Evolutionary conservation across 306 rosid species (phyloP).

Genomic region (Rosa rugosa): DNA sequence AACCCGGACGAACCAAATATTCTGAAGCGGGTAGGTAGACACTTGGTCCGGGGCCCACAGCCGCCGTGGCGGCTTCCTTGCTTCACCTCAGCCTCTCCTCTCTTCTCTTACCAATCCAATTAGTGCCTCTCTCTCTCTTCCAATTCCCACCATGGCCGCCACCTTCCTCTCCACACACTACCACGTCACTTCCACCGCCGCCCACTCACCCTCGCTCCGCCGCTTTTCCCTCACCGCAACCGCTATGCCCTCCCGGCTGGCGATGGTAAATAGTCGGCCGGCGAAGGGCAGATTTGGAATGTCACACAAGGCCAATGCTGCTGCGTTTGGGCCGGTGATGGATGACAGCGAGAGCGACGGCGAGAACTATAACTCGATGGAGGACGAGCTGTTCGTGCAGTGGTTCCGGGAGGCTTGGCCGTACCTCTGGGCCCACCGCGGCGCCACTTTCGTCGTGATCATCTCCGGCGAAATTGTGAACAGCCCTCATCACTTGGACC

Average conservation of each 20-base stretch:
- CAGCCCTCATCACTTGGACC: constrained; percentile 60
- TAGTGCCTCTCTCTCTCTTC: not conserved
- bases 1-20: not conserved
- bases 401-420: constrained; percentile 98
- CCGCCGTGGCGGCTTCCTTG: not conserved
- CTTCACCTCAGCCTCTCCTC: too few species aligned
- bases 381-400: constrained; percentile 80
- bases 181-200: not conserved
- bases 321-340: constrained; percentile 21
- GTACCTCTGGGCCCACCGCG: constrained; percentile 81
- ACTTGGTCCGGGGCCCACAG: not conserved
- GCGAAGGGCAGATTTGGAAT: constrained; percentile 18
- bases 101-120: too few species aligned
- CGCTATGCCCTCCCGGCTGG: constrained; percentile 5
- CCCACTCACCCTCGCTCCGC: constrained; percentile 9
- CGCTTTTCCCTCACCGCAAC: not conserved
- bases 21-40: not conserved
- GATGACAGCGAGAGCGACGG: constrained; percentile 36
- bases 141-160: constrained; percentile 37
- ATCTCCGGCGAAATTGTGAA: constrained; percentile 81
- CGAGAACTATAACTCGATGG: constrained; percentile 46
- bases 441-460: constrained; percentile 73
- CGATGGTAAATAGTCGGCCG: not conserved
- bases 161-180: constrained; percentile 25
- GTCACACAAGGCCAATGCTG: constrained; percentile 22